These are phyloP conservation scores for Aspergillus chevalieri DNA, from an alignment of 2,329 filamentous ascomycete genomes.

Conservation along the genomic window DNA sequence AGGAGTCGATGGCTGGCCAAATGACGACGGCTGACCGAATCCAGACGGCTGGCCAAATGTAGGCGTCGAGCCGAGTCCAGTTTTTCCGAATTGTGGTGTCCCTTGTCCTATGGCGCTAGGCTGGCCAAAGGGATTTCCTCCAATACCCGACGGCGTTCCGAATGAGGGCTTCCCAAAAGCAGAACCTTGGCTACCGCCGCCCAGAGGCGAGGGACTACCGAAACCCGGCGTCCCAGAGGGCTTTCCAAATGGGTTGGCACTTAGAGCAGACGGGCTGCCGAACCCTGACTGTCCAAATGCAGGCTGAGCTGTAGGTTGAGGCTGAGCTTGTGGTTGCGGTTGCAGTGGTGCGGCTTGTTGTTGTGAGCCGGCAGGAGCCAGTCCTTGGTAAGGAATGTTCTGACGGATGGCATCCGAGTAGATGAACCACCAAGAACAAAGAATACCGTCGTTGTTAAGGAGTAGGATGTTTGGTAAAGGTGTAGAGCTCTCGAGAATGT, in stretches of 20 bases:
- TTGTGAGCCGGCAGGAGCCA: constrained; percentile 41
- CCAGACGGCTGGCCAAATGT: constrained; percentile 28
- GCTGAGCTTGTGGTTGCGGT: constrained; percentile 12
- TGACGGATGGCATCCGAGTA: constrained; percentile 79
- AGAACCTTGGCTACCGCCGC: constrained; percentile 14
- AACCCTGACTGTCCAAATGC: constrained; percentile 23
- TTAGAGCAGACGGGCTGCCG: constrained; percentile 22
- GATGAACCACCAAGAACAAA: constrained; percentile 85
- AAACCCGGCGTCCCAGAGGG: constrained; percentile 20
- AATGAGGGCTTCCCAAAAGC: constrained; percentile 25
- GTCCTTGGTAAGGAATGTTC: constrained; percentile 65
- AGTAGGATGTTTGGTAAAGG: constrained; percentile 80
- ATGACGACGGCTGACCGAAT: constrained; percentile 14
- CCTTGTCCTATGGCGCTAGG: constrained; percentile 27
- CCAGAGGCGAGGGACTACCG: constrained; percentile 24
- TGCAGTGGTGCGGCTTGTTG: constrained; percentile 24
- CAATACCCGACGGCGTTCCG: constrained; percentile 19
- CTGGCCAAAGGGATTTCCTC: constrained; percentile 32
- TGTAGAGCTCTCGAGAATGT: constrained; percentile 70
- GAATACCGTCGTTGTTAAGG: constrained; percentile 79
- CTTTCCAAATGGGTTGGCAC: constrained; percentile 27
- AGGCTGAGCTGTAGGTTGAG: constrained; percentile 14
- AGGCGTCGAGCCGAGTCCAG: constrained; percentile 21
- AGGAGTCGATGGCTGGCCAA: constrained; percentile 27
- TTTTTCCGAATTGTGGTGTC: constrained; percentile 28